A percentile compares a stretch with the other conserved stretches of the same genome.
These are phyloP conservation scores for Rhexocercosporidium sp. DNA, from an alignment of 2,329 filamentous ascomycete species.

Conservation along the genomic window DNA sequence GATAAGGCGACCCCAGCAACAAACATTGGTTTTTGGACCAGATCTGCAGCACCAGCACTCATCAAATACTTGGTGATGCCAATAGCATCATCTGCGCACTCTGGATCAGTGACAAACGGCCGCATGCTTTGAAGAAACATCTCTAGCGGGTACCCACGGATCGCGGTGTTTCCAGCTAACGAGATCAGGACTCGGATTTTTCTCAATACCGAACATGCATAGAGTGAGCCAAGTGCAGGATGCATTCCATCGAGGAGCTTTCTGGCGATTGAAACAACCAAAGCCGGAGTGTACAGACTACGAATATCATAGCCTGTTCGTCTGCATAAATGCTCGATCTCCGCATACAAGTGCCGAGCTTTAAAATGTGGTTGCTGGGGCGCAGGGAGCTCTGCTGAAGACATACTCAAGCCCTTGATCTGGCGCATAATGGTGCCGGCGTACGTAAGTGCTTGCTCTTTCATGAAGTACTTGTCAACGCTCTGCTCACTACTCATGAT, in stretches of 20 bases:
- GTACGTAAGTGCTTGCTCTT: slow-evolving; percentile 60
- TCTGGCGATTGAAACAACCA: slow-evolving; percentile 76
- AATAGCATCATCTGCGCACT: slow-evolving; percentile 89
- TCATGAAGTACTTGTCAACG: slow-evolving; percentile 70
- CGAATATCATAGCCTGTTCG: slow-evolving; percentile 68
- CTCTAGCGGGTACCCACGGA: slow-evolving; percentile 82
- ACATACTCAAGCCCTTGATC: slow-evolving; percentile 73
- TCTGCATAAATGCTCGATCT: slow-evolving; percentile 79
- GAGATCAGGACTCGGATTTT: slow-evolving; percentile 84
- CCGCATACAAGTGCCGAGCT: slow-evolving; percentile 74
- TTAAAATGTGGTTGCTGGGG: slow-evolving; percentile 89
- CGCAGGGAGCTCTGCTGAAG: slow-evolving; percentile 67
- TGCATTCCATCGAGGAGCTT: slow-evolving; percentile 82
- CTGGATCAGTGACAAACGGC: slow-evolving; percentile 78
- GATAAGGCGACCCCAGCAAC: slow-evolving; percentile 81
- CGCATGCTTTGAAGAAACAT: slow-evolving; percentile 85
- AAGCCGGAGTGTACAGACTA: slow-evolving; percentile 75
- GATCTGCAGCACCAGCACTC: slow-evolving; percentile 66
- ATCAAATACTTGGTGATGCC: slow-evolving; percentile 88
- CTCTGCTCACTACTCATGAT: slow-evolving; percentile 79
- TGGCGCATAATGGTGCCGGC: slow-evolving; percentile 68
- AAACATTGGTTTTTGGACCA: slow-evolving; percentile 73
- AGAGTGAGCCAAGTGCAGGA: slow-evolving; percentile 81
- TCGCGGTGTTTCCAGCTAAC: slow-evolving; percentile 74
- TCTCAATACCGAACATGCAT: slow-evolving; percentile 84